Evolutionary conservation across 345 rosid genomes (phyloP), one percentile per base, ranked within the genome.

Genomic region (Gynandropsis gynandra): DNA sequence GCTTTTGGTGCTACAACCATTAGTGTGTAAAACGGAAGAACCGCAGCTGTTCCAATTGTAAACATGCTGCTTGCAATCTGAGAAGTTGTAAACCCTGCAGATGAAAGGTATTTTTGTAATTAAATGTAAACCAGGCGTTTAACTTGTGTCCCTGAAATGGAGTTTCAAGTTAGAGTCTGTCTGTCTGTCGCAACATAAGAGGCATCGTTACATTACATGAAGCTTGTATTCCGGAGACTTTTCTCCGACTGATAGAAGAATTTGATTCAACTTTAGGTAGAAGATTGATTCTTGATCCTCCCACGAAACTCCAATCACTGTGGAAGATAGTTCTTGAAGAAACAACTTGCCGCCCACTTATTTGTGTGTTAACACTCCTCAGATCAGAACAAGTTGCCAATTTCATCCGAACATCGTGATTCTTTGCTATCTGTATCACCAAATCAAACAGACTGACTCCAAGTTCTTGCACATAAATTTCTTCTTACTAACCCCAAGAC

Each of bases 1-100:
- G 98, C 81, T 58, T 82, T 82, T 7, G 98, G 98, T 51, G 98
- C 98, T 8, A 80, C 67, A 31, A 90, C 83, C 98, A 90, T 90
- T 37, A 90, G 81, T 5, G 89, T 70, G 67, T 90, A 90, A 72
- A 84, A 90, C 3, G 96, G 96, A 18, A 90, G 89, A 68, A 90
- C 98, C 4, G 82, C 79, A 6, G 66, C 78, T 1, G 96, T 90
- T 58, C 95, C 98, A 56, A 76, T 52, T 0, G 87, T 77, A 65
- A 90, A 90, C 11, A 65, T 74, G 52, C 47, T 76, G 56, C 79
- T 79, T 38, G 89, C 95, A 7, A 82, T 62, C 58, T 87, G 95
- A 53, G 95, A 54, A 52, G 62, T 73, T 47, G 87, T 47, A 34
- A 82, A 43, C 93, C 77, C 95, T 90, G 76, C 43, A 65, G 56